phyloP scores from a whole-genome alignment of 345 rosid species.

The Angophora floribunda region DNA sequence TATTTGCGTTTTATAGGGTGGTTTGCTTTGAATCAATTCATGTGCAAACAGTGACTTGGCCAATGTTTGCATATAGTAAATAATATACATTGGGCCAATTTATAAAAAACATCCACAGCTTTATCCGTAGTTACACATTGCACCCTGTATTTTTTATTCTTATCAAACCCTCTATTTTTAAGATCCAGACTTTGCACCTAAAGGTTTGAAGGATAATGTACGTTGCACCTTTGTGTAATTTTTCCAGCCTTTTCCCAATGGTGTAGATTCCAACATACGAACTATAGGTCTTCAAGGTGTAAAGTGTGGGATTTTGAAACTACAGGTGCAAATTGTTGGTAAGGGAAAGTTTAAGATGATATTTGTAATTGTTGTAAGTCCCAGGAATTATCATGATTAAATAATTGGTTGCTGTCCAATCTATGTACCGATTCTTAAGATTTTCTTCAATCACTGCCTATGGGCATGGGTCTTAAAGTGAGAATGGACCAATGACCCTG shows the following conservation, averaged over 20 bases:
- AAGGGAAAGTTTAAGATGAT: neutral
- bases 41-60: neutral
- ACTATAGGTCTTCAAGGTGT: neutral
- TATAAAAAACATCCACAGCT: neutral
- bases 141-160: neutral
- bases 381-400: neutral
- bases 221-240: neutral
- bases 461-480: neutral
- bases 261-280: neutral
- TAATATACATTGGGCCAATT: neutral
- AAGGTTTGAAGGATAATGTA: neutral
- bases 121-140: neutral
- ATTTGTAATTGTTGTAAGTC: neutral
- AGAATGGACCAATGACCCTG: neutral
- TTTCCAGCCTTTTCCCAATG: neutral
- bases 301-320: neutral
- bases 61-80: neutral
- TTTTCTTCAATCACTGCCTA: neutral
- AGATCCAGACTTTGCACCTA: neutral
- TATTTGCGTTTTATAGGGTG: neutral
- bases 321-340: neutral
- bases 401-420: neutral
- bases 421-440: neutral
- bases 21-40: neutral
- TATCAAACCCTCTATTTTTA: neutral